Conservation (phyloP, 1,284 basidiomycete species). For the Trametes versicolor region DNA sequence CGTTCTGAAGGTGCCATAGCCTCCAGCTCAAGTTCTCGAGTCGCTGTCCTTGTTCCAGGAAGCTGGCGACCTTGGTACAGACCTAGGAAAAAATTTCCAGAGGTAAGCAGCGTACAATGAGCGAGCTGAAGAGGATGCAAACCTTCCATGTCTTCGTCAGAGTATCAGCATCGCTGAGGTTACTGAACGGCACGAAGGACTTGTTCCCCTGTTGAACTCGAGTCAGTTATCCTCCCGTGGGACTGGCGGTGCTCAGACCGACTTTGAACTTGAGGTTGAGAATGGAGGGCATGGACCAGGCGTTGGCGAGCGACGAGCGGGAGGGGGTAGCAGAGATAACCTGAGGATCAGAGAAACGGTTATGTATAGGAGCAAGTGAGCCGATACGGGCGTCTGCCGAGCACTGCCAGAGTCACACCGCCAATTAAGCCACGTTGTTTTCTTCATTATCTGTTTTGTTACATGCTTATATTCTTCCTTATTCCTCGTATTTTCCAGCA, state of each 20-base stretch:
- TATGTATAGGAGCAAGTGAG: conserved; percentile 38
- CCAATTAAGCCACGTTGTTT: conserved; percentile 23
- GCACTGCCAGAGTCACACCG: conserved; percentile 1
- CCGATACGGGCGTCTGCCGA: neutral
- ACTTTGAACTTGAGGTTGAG: conserved; percentile 90
- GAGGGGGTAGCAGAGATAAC: conserved; percentile 38
- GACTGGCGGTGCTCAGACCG: conserved; percentile 39
- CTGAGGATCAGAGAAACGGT: conserved; percentile 34
- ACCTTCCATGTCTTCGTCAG: conserved; percentile 91
- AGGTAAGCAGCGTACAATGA: conserved; percentile 12
- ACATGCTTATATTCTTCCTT: no score
- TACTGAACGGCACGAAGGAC: conserved; percentile 89
- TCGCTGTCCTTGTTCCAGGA: conserved; percentile 85
- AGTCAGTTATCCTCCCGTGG: conserved; percentile 30
- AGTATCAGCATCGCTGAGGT: conserved; percentile 82
- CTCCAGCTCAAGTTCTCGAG: conserved; percentile 90
- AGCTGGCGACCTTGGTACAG: conserved; percentile 86
- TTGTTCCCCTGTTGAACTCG: conserved; percentile 76
- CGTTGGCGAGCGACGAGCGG: conserved; percentile 32
- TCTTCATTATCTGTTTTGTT: neutral
- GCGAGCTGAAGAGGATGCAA: conserved; percentile 7
- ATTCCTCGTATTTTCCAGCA: neutral
- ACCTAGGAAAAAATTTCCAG: conserved; percentile 56
- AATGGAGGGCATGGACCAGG: conserved; percentile 74
- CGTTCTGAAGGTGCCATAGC: conserved; percentile 87